Evolutionary conservation across 2,329 filamentous ascomycete species (phyloP).

Genomic region (Sporothrix pseudoabietina): DNA sequence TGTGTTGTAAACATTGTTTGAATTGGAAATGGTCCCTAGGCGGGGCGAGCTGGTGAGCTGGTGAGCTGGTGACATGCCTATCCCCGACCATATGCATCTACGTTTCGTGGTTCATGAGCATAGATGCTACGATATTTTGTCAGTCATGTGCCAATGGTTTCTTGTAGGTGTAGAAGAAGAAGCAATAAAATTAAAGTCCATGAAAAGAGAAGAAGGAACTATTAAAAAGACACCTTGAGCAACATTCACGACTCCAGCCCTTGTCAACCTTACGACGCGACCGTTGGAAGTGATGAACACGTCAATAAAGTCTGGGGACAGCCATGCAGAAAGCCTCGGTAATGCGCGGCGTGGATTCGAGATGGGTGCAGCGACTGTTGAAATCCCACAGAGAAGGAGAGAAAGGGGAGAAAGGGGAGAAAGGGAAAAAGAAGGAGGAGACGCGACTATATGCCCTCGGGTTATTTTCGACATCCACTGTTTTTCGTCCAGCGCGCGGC

Average conservation of each 20-base stretch:
- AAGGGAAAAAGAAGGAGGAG: neutral
- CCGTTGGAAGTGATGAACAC: too few relatives aligned
- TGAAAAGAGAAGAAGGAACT: too few relatives aligned
- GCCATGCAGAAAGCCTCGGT: neutral
- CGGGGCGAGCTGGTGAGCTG: too few relatives aligned
- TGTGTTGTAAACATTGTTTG: too few relatives aligned
- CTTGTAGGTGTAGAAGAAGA: too few relatives aligned
- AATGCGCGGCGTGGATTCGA: too few relatives aligned
- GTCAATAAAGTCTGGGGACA: neutral
- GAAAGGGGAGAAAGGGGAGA: neutral
- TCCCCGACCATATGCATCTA: neutral
- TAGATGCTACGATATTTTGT: neutral
- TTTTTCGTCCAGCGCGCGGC: too few relatives aligned
- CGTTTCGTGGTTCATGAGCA: neutral
- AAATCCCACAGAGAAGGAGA: neutral
- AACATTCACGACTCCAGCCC: too few relatives aligned
- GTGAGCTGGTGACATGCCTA: neutral
- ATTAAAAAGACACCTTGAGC: too few relatives aligned
- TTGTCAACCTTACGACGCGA: too few relatives aligned
- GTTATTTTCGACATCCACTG: neutral
- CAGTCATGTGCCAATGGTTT: neutral
- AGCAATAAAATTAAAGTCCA: too few relatives aligned
- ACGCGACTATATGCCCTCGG: neutral
- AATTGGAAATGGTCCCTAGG: neutral
- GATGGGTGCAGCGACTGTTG: too few relatives aligned